Percentiles rank a stretch among this genome's conserved stretches.
phyloP scores from a whole-genome alignment of 805 yeast species.

The Jamesozyma piceae region DNA sequence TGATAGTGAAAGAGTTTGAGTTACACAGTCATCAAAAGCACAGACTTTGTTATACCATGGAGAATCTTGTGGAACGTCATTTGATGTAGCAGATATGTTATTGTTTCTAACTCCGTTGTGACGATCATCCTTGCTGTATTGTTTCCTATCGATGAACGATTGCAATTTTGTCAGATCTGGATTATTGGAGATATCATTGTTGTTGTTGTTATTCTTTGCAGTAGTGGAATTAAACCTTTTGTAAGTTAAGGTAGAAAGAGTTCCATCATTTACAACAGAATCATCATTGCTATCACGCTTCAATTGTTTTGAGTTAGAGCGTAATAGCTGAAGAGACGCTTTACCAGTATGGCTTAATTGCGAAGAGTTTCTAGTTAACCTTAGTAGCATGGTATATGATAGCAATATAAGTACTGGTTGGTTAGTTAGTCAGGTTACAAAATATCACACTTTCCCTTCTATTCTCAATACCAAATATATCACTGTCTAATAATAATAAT shows the following conservation, averaged over 20 bases:
- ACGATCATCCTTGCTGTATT: not conserved
- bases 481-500: no score
- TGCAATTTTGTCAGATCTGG: not conserved
- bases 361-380: constrained; percentile 1
- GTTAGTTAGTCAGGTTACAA: no score
- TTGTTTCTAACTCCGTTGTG: not conserved
- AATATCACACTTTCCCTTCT: no score
- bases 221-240: constrained; percentile 1
- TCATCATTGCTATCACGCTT: not conserved
- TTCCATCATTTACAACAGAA: not conserved
- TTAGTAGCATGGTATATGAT: constrained; percentile 1
- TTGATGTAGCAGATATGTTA: not conserved
- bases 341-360: constrained; percentile 1
- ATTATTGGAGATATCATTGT: not conserved
- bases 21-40: constrained; percentile 15
- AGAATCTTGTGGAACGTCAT: constrained; percentile 2
- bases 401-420: no score
- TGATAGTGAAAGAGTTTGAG: constrained; percentile 11
- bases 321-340: not conserved
- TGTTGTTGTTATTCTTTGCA: not conserved
- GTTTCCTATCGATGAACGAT: not conserved
- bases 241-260: not conserved
- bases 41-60: constrained; percentile 10
- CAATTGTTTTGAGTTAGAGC: not conserved
- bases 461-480: no score